A percentile compares a stretch with the other conserved stretches of the same genome.
Conservation (phyloP, 139 green algal species). For the Limnomonas spitsbergensis region DNA sequence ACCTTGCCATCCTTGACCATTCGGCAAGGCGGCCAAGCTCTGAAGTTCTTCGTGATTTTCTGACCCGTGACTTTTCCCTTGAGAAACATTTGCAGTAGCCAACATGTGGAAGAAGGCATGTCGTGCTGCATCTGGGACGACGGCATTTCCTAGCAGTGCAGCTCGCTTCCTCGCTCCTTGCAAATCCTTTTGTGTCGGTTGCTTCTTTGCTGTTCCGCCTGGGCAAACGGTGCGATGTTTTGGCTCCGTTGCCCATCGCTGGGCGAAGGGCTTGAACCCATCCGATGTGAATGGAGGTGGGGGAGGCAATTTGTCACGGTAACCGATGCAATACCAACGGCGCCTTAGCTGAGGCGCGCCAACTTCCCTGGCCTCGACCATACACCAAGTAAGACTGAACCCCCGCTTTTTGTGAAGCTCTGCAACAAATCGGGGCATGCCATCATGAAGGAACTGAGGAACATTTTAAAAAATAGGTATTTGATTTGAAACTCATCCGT, state of each 20-base stretch:
- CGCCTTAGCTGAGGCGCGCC: not conserved
- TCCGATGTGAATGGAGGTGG: not conserved
- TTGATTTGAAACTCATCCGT: not conserved
- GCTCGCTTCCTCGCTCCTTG: not conserved
- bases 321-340: not conserved
- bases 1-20: not conserved
- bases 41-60: not conserved
- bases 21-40: not conserved
- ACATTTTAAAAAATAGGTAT: not conserved
- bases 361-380: not conserved
- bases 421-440: not conserved
- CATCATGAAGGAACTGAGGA: not conserved
- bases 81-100: not conserved
- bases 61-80: no score
- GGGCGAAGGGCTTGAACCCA: not conserved
- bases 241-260: not conserved
- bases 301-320: not conserved
- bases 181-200: not conserved
- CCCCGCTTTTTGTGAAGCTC: not conserved
- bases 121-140: not conserved
- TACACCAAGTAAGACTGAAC: not conserved
- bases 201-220: not conserved
- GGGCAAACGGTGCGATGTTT: not conserved
- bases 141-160: not conserved
- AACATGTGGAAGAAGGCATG: not conserved